These are phyloP conservation scores for Serendipita vermifera DNA, from an alignment of 768 basidiomycete genomes.

Conservation along the genomic window DNA sequence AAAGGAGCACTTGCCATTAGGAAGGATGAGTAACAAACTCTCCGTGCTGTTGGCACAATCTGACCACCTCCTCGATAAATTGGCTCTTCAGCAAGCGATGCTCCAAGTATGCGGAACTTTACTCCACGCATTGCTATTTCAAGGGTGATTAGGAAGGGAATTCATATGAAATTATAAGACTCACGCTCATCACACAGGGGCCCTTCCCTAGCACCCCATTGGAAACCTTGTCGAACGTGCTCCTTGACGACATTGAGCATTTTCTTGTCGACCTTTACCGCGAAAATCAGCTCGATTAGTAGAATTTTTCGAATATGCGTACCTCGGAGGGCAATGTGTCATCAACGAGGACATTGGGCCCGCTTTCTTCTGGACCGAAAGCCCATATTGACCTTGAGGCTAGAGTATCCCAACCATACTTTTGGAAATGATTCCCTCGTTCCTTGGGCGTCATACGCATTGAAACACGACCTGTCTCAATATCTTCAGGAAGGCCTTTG, in stretches of 20 bases:
- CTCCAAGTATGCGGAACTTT: constrained; percentile 92
- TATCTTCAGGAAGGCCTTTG: constrained; percentile 88
- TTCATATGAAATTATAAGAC: constrained; percentile 25
- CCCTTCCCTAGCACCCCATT: constrained; percentile 97
- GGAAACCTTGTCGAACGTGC: constrained; percentile 97
- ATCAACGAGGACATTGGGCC: constrained; percentile 85
- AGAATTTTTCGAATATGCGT: constrained; percentile 18
- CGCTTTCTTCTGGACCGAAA: constrained; percentile 93
- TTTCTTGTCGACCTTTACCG: constrained; percentile 77
- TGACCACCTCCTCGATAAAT: constrained; percentile 98
- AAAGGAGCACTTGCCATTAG: constrained; percentile 58
- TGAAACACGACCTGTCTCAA: constrained; percentile 82
- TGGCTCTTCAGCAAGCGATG: constrained; percentile 83
- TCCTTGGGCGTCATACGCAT: constrained; percentile 95
- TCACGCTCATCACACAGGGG: constrained; percentile 96
- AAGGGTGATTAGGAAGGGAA: constrained; percentile 4
- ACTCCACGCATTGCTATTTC: constrained; percentile 88
- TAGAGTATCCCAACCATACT: constrained; percentile 95
- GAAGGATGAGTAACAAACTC: constrained; percentile 98
- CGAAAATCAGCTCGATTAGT: too few relatives aligned
- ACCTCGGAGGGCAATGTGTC: constrained; percentile 94
- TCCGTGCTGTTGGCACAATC: constrained; percentile 95
- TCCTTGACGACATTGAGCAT: constrained; percentile 79
- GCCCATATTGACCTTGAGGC: constrained; percentile 99
- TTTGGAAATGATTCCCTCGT: constrained; percentile 89